Percentiles rank a stretch among this genome's conserved stretches.
Conservation (phyloP, 257 asterid species). For the Parsonsia alboflavescens region DNA sequence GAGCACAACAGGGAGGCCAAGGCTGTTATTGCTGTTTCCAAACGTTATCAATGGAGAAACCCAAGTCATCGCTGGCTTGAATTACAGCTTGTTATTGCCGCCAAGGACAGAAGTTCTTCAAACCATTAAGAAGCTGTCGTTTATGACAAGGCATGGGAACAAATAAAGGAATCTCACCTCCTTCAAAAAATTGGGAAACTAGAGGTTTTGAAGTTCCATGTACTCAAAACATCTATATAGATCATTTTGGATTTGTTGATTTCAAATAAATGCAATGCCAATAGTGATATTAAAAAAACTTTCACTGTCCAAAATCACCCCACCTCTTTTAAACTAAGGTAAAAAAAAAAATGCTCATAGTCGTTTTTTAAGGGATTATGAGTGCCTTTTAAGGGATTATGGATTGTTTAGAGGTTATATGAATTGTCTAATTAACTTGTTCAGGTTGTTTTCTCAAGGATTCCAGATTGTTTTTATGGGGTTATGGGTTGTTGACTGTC, state of each 20-base stretch:
- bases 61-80: slow-evolving; percentile 9
- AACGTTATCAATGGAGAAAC: slow-evolving; percentile 11
- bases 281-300: too few species aligned
- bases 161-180: slow-evolving; percentile 21
- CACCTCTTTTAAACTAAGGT: too few species aligned
- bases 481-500: too few species aligned
- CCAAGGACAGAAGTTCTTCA: not conserved
- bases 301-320: too few species aligned
- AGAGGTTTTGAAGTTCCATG: not conserved
- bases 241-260: not conserved
- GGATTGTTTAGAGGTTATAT: too few species aligned
- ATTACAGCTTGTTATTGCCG: slow-evolving; percentile 8
- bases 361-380: too few species aligned
- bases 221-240: not conserved
- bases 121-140: slow-evolving; percentile 6
- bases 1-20: slow-evolving; percentile 4
- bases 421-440: too few species aligned
- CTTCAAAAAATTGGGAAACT: not conserved
- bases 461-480: too few species aligned
- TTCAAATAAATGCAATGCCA: not conserved
- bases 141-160: slow-evolving; percentile 4
- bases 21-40: not conserved
- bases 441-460: too few species aligned
- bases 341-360: too few species aligned
- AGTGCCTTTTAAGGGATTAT: too few species aligned